Conservation (phyloP, 163 green algal genomes). For the Trebouxia gelatinosa region DNA sequence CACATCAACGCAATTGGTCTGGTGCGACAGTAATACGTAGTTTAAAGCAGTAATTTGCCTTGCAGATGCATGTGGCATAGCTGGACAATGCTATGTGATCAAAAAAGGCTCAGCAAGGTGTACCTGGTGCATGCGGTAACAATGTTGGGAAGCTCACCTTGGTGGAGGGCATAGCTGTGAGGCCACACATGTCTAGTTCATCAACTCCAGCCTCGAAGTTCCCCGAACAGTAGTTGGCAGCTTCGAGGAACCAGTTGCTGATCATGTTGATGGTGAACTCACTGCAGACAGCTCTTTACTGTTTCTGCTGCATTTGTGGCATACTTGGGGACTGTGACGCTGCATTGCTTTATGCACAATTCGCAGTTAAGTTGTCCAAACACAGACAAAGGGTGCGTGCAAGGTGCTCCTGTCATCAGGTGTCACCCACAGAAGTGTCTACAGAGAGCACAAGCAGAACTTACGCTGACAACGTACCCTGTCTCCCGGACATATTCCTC, state of each 20-base stretch:
- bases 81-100: too few species aligned
- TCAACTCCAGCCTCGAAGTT: constrained; percentile 76
- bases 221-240: constrained; percentile 89
- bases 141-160: constrained; percentile 43
- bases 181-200: constrained; percentile 76
- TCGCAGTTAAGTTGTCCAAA: not conserved
- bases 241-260: constrained; percentile 93
- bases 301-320: too few species aligned
- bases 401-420: not conserved
- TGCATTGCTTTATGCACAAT: not conserved
- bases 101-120: too few species aligned
- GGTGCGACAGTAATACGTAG: too few species aligned
- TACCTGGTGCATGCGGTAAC: not conserved
- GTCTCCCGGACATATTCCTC: constrained; percentile 12
- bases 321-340: too few species aligned
- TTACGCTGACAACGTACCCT: not conserved
- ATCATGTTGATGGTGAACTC: constrained; percentile 95
- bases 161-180: constrained; percentile 72
- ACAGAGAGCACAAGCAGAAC: not conserved
- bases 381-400: not conserved
- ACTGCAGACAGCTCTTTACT: too few species aligned
- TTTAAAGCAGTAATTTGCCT: too few species aligned
- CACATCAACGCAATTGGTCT: too few species aligned
- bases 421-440: not conserved
- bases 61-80: too few species aligned